These are phyloP conservation scores for Calocera viscosa DNA, from an alignment of 768 basidiomycete species.

Conservation along the genomic window DNA sequence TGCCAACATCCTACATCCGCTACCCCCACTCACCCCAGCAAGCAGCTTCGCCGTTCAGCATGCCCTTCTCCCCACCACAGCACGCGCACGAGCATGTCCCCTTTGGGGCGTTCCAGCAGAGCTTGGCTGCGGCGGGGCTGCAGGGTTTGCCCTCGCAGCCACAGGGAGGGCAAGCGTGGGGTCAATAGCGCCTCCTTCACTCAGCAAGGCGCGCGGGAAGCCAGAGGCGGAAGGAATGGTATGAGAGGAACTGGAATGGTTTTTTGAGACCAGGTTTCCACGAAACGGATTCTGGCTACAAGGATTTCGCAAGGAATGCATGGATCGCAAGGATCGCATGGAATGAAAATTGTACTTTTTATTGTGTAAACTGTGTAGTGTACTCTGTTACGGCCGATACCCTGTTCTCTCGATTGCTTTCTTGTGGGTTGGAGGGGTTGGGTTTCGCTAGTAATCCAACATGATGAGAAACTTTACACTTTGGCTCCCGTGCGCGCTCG, in stretches of 20 bases:
- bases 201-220: too few relatives aligned
- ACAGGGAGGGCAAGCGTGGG: neutral
- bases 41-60: neutral
- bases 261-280: too few relatives aligned
- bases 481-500: neutral
- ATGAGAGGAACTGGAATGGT: too few relatives aligned
- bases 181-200: neutral
- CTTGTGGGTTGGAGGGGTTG: neutral
- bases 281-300: too few relatives aligned
- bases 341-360: too few relatives aligned
- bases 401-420: neutral
- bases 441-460: neutral
- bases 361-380: neutral
- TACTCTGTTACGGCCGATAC: neutral
- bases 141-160: neutral
- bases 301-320: too few relatives aligned
- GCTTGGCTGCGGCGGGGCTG: neutral
- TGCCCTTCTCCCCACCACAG: neutral
- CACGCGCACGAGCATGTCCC: conserved; percentile 1
- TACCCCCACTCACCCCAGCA: neutral
- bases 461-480: neutral
- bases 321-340: too few relatives aligned
- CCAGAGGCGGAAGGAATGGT: too few relatives aligned
- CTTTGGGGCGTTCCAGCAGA: conserved; percentile 1
- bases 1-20: too few relatives aligned